These are phyloP conservation scores for Pistacia integerrima DNA, from an alignment of 345 rosid species.

Conservation along the genomic window DNA sequence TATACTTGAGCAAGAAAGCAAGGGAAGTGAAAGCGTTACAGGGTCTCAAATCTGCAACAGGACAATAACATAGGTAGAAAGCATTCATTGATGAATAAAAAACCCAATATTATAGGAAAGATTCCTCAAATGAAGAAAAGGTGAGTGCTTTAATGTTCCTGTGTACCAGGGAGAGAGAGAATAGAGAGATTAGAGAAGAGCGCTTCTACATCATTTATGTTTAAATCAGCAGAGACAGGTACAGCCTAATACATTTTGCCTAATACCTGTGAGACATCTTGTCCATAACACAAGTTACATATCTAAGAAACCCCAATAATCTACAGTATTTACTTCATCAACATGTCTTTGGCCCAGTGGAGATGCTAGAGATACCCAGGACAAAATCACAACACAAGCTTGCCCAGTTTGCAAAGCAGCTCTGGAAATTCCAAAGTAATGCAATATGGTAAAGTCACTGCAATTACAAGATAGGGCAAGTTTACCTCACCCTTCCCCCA, in stretches of 20 bases:
- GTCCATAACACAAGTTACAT: neutral
- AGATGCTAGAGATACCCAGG: neutral
- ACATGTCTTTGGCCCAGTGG: neutral
- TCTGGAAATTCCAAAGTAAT: neutral
- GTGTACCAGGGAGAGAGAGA: neutral
- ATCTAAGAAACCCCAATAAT: neutral
- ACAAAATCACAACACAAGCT: neutral
- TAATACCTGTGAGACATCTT: neutral
- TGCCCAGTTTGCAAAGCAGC: neutral
- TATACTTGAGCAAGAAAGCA: neutral
- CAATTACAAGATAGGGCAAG: neutral
- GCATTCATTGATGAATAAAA: neutral
- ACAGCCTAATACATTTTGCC: neutral
- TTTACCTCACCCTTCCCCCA: neutral
- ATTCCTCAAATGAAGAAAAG: neutral
- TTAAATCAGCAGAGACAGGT: neutral
- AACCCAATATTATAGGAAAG: neutral
- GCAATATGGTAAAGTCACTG: neutral
- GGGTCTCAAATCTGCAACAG: neutral
- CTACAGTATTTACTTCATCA: neutral
- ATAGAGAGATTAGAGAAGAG: neutral
- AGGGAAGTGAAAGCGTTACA: neutral
- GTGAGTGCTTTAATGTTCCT: neutral
- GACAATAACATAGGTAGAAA: neutral
- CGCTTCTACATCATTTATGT: neutral